These are phyloP conservation scores for Tillandsia leiboldiana DNA, from an alignment of 176 grass and related monocot species.

Conservation along the genomic window DNA sequence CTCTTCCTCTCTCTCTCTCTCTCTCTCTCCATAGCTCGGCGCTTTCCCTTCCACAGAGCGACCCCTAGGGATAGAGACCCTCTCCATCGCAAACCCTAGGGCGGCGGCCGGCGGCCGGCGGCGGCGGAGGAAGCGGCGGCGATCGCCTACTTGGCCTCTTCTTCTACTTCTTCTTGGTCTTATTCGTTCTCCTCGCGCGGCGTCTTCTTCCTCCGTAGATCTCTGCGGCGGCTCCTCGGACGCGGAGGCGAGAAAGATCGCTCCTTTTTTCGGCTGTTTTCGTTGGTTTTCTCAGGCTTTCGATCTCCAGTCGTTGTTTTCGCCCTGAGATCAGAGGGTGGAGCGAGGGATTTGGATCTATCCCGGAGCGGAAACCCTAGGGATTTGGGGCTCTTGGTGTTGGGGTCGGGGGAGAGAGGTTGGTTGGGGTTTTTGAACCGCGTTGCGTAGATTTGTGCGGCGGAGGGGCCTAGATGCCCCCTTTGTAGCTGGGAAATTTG, in stretches of 20 bases:
- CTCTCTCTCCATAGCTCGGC: slow-evolving; percentile 5
- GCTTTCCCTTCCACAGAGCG: neutral
- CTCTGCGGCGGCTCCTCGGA: neutral
- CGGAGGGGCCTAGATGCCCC: slow-evolving; percentile 14
- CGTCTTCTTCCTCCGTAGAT: neutral
- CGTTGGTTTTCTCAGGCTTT: neutral
- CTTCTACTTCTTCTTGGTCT: neutral
- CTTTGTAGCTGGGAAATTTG: slow-evolving; percentile 19
- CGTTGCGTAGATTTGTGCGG: neutral
- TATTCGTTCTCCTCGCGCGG: neutral
- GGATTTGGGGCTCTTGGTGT: neutral
- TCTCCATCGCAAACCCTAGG: no score
- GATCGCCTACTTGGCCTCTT: neutral
- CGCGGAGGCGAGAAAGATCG: neutral
- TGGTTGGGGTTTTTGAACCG: neutral
- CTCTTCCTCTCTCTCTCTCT: neutral
- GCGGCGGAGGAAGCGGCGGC: neutral
- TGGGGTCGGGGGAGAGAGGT: neutral
- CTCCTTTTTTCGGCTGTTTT: neutral
- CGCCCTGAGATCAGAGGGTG: neutral
- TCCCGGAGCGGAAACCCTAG: neutral
- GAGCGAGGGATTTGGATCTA: neutral
- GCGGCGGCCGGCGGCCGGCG: neutral
- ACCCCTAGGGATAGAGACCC: neutral
- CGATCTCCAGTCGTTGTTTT: neutral